Percentiles rank a stretch among this genome's conserved stretches.
These are phyloP conservation scores for Pseudotulostoma volvatum DNA, from an alignment of 495 filamentous ascomycete genomes.

Conservation along the genomic window DNA sequence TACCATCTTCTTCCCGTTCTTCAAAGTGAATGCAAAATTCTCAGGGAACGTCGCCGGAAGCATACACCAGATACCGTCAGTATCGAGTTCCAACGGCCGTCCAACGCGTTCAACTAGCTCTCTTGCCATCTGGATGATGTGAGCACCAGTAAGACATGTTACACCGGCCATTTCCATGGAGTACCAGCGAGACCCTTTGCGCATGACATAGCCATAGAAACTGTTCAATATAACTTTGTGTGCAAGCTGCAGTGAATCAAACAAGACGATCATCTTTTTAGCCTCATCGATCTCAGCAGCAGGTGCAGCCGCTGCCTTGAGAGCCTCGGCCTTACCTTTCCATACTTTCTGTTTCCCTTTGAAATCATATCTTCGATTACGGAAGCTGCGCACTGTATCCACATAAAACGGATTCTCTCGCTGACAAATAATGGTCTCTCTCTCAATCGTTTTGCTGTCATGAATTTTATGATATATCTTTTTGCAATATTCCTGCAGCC, in stretches of 20 bases:
- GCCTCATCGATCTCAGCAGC: constrained; percentile 71
- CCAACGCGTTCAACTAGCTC: constrained; percentile 89
- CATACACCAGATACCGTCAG: constrained; percentile 99
- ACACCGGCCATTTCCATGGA: constrained; percentile 99
- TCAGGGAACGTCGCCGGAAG: constrained; percentile 92
- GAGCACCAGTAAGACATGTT: constrained; percentile 89
- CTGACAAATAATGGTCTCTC: constrained; percentile 96
- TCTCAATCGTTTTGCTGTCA: constrained; percentile 80
- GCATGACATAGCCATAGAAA: constrained; percentile 99
- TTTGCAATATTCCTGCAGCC: constrained; percentile 83
- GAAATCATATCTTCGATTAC: constrained; percentile 93
- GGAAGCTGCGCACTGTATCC: constrained; percentile 84
- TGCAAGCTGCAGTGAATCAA: constrained; percentile 88
- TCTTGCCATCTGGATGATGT: constrained; percentile 93
- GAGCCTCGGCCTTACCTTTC: constrained; percentile 84
- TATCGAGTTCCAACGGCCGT: constrained; percentile 91
- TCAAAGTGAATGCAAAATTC: constrained; percentile 85
- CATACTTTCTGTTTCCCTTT: constrained; percentile 96
- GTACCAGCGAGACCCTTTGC: constrained; percentile 97
- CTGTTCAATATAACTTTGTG: constrained; percentile 99
- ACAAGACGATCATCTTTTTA: constrained; percentile 97
- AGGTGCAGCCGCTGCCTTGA: constrained; percentile 67
- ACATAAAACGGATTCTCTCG: constrained; percentile 98
- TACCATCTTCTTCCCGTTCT: constrained; percentile 84
- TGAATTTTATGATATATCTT: constrained; percentile 99